phyloP scores from a whole-genome alignment of 2,329 filamentous ascomycete genomes.

The Exserohilum turcica region DNA sequence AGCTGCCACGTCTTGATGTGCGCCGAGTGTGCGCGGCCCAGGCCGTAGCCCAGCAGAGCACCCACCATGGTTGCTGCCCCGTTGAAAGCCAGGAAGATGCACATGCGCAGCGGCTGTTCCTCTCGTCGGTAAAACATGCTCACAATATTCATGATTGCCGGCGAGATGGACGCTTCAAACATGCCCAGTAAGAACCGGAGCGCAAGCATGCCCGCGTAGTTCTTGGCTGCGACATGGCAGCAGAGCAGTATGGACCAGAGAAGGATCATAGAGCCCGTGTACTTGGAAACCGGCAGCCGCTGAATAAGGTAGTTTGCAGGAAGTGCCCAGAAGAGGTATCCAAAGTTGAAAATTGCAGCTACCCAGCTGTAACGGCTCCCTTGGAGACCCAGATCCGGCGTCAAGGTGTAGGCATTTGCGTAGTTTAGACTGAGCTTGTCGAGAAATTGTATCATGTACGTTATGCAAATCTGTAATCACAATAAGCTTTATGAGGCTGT shows the following conservation, averaged over 20 bases:
- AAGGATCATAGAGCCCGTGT: conserved; percentile 46
- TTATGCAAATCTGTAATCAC: conserved; percentile 44
- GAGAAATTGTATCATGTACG: conserved; percentile 56
- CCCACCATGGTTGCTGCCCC: conserved; percentile 48
- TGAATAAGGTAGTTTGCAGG: conserved; percentile 50
- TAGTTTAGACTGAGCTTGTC: conserved; percentile 52
- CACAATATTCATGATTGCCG: conserved; percentile 48
- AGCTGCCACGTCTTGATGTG: conserved; percentile 43
- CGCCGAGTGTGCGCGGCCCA: conserved; percentile 36
- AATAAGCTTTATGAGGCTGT: background rate
- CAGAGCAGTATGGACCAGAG: conserved; percentile 55
- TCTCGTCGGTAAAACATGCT: conserved; percentile 45
- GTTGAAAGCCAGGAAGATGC: conserved; percentile 51
- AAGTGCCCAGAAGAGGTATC: conserved; percentile 51
- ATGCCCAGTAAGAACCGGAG: conserved; percentile 45
- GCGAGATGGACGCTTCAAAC: conserved; percentile 45
- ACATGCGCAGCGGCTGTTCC: conserved; percentile 52
- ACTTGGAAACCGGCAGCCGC: conserved; percentile 44
- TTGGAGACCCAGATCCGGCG: conserved; percentile 44
- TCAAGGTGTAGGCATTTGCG: conserved; percentile 46
- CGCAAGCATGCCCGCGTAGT: conserved; percentile 44
- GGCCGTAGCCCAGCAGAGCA: conserved; percentile 44
- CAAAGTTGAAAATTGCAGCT: conserved; percentile 53
- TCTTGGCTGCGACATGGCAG: conserved; percentile 48
- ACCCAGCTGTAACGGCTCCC: conserved; percentile 51